Percentiles rank a stretch among this genome's conserved stretches.
Conservation (phyloP, 768 basidiomycete genomes). For the Epithele typhae region DNA sequence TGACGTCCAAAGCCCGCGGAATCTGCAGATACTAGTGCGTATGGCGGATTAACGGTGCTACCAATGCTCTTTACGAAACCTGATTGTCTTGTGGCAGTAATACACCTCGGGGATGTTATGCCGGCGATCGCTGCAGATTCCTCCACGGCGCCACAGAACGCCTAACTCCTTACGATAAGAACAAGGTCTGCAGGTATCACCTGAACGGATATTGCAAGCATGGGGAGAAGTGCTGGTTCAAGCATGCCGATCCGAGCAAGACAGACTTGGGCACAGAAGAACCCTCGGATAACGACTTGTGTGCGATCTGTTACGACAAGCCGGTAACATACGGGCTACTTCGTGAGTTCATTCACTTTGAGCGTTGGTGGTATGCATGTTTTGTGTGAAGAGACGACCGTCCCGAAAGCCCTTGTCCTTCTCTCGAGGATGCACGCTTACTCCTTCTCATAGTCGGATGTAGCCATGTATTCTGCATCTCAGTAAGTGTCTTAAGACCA, state of each 20-base stretch:
- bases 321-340: conserved; percentile 67
- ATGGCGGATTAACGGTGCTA: fast-evolving
- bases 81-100: conserved; percentile 16
- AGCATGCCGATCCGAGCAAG: conserved; percentile 39
- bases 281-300: too few relatives aligned
- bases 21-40: conserved; percentile 59
- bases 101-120: conserved; percentile 63
- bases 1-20: conserved; percentile 68
- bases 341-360: too few relatives aligned
- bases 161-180: conserved; percentile 66
- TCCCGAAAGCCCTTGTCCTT: too few relatives aligned
- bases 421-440: too few relatives aligned
- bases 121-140: conserved; percentile 71
- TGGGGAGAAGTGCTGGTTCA: conserved; percentile 74
- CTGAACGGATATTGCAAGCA: conserved; percentile 64
- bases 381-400: too few relatives aligned
- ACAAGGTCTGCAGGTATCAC: conserved; percentile 66
- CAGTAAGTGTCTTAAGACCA: conserved; percentile 46
- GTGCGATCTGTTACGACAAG: conserved; percentile 73
- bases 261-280: conserved; percentile 37
- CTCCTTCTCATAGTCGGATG: conserved; percentile 48
- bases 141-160: conserved; percentile 49
- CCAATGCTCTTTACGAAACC: background rate
- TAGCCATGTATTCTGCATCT: conserved; percentile 73
- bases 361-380: too few relatives aligned